Base-by-base conservation (phyloP, 495 filamentous ascomycete genomes). In the Trichoderma erinaceum region DNA sequence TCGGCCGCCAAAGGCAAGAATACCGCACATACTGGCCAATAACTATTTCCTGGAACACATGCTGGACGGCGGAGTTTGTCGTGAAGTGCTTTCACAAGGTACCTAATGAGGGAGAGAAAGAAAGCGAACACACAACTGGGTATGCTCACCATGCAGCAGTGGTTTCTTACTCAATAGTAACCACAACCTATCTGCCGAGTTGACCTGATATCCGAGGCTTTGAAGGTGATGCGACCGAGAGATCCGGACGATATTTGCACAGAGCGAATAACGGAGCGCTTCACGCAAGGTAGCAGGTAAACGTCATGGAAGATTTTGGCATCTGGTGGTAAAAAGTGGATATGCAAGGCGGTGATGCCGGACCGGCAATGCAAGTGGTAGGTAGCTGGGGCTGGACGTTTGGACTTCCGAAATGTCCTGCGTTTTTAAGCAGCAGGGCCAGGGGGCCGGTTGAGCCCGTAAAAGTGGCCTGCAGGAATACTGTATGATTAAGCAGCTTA, bases 231-330 rank as follows among this genome's bases (percentile, higher is more conserved):
- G 13, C 25, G 25, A 13, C 56, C 56, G 56, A 21, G 12, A 61
- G 56, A 61, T 61, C 56, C 56, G 56, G 56, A 21, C 27, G 56
- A 61, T 32, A 25, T 23, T 52, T 52, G 11, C 11, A 23, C 56
- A 29, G 7, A 29, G 48, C 23, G 56, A 16, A 61, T 12, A 8
- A 16, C 6, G 13, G 27, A 61, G n/a, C 35, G 35, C 0, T 18
- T 13, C 29, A 56, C n/a, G 16, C 27, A 21, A 29, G 56, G 56
- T 32, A 38, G 35, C 35, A 38, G 35, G 27, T 13, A 32, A 16
- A 18, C 56, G 25, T 61, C 56, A 61, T 61, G 56, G 25, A 32
- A 12, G 56, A 32, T 27, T 27, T 61, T 61, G 56, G 56, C 56
- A 61, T 15, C 8, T 23, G 18, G 29, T 16, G 56, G 16, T 21